Base-by-base conservation (phyloP, 805 yeast genomes). In the Cyberlindnera lachancei region DNA sequence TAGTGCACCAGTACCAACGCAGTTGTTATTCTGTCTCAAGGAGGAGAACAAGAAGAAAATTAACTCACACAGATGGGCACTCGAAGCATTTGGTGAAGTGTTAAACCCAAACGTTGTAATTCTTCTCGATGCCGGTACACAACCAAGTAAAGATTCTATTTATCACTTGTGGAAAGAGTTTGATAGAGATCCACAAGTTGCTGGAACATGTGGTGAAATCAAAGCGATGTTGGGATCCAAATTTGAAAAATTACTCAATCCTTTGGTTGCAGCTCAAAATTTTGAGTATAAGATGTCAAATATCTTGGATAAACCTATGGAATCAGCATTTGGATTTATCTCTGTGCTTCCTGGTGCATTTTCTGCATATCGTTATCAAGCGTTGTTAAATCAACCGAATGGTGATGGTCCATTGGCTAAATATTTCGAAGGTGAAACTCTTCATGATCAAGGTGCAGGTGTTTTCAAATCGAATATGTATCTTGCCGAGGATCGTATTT, bases 131-230 rank as follows among this genome's bases (percentile, higher is more conserved):
- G 95, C 95, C 15, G 98, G 98, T 48, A 90, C 98, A 1, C 80
- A 79, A 55, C 96, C 97, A 3, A 73, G 83, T 5, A 71, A 74
- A 40, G 85, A 83, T 44, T 79, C 96, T 3, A 73, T 90, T 31
- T 88, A 84, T 55, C 82, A 84, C 45, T 61, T 92, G 35, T 90
- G 98, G 98, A 78, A 77, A 54, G 73, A 88, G 25, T 92, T 90
- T 52, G 75, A 73, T 40, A 66, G 66, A 38, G 69, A 77, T 46
- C 80, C 86, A 2, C 71, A 75, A 33, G 94, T 90, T 15, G 98
- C 95, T 3, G 98, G 98, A 24, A 94, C 96, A 2, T 90, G 98
- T 73, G 98, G 98, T 34, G 97, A 92, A 54, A 90, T 92, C 58
- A 79, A 76, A 42, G 94, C 92, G 0, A 77, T 80, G 56, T 61